These are phyloP conservation scores for Borovskyia barvae DNA, from an alignment of 208 protist genomes.

Conservation along the genomic window DNA sequence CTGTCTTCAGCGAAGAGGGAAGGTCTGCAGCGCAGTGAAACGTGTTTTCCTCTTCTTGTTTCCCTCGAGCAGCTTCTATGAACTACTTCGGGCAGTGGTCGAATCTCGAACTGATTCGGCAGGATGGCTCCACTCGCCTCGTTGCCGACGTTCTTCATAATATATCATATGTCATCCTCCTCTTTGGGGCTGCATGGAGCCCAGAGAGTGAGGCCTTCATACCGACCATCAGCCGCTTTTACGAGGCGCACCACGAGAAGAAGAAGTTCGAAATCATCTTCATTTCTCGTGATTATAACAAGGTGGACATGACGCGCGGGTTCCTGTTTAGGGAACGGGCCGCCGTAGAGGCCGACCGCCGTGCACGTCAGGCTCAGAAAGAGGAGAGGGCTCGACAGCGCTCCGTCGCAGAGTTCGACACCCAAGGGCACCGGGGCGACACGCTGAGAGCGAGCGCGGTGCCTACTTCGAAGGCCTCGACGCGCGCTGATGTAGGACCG, in stretches of 20 bases:
- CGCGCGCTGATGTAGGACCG: too few relatives aligned
- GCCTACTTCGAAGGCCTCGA: too few relatives aligned
- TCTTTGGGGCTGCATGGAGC: constrained; percentile 36
- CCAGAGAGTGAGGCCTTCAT: constrained; percentile 13
- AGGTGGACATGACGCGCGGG: constrained; percentile 16
- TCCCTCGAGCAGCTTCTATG: too few relatives aligned
- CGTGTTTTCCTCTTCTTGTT: not conserved
- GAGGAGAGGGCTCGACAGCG: not conserved
- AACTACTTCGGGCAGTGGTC: constrained; percentile 60
- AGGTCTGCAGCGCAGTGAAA: not conserved
- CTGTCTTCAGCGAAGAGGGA: too few relatives aligned
- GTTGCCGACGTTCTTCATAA: constrained; percentile 21
- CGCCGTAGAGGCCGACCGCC: not conserved
- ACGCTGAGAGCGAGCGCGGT: too few relatives aligned
- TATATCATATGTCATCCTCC: constrained; percentile 23
- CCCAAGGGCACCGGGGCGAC: not conserved
- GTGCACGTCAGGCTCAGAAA: not conserved
- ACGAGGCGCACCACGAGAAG: constrained; percentile 14
- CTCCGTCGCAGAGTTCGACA: not conserved
- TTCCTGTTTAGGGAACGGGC: constrained; percentile 14
- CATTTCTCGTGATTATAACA: constrained; percentile 24
- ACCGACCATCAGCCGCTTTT: constrained; percentile 23
- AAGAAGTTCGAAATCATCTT: constrained; percentile 25
- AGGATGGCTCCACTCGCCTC: constrained; percentile 22
- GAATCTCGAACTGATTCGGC: constrained; percentile 22